These are phyloP conservation scores for Hirsutella thompsonii DNA, from an alignment of 2,329 filamentous ascomycete genomes.

Conservation along the genomic window DNA sequence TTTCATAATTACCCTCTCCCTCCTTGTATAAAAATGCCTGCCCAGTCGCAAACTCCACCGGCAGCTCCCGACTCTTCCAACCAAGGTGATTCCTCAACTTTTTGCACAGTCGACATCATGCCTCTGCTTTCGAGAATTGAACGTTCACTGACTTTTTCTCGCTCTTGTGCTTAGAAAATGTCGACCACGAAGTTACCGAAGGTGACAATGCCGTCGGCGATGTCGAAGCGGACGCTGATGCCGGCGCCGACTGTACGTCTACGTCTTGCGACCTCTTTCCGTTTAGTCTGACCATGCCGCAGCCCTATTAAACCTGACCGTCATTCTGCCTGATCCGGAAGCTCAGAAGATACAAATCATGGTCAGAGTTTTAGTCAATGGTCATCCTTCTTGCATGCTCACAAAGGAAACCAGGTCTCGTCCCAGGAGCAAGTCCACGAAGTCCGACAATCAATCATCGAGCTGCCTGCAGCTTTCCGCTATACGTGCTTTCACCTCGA, in stretches of 20 bases:
- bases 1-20: slow-evolving; percentile 3
- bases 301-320: slow-evolving; percentile 51
- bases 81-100: slow-evolving; percentile 6
- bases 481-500: slow-evolving; percentile 99
- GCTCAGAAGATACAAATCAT: slow-evolving; percentile 73
- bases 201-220: slow-evolving; percentile 11
- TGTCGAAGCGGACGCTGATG: slow-evolving; percentile 16
- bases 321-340: slow-evolving; percentile 65
- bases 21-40: slow-evolving; percentile 17
- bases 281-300: neutral
- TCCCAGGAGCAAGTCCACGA: slow-evolving; percentile 95
- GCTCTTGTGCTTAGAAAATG: slow-evolving; percentile 8
- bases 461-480: slow-evolving; percentile 83
- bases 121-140: neutral
- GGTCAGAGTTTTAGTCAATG: slow-evolving; percentile 34
- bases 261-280: neutral
- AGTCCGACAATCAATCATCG: slow-evolving; percentile 90
- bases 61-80: slow-evolving; percentile 12
- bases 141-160: slow-evolving; percentile 1
- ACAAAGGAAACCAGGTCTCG: slow-evolving; percentile 48
- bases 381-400: neutral
- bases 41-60: slow-evolving; percentile 10
- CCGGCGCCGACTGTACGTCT: slow-evolving; percentile 20
- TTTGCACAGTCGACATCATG: neutral
- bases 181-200: slow-evolving; percentile 13